phyloP scores from a whole-genome alignment of 306 rosid genomes.

The Spatholobus suberectus region DNA sequence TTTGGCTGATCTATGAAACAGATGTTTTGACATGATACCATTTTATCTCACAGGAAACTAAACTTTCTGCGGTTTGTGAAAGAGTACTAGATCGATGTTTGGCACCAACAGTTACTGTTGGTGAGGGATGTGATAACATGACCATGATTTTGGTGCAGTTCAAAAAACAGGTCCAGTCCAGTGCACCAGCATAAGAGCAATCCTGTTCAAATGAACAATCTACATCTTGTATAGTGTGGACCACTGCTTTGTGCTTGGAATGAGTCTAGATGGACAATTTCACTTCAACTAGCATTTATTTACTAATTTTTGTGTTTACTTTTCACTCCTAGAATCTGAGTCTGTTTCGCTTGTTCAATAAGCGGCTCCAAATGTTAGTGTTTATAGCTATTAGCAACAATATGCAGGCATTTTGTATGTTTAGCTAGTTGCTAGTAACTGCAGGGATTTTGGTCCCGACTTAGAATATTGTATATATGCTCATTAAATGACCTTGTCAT shows the following conservation, averaged over 20 bases:
- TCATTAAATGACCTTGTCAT: not conserved
- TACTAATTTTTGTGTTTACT: not conserved
- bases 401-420: not conserved
- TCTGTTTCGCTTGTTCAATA: slow-evolving; percentile 14
- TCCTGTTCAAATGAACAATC: slow-evolving; percentile 38
- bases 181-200: slow-evolving; percentile 41
- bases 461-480: not conserved
- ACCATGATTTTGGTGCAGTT: slow-evolving; percentile 92
- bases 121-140: slow-evolving; percentile 97
- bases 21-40: slow-evolving; percentile 23
- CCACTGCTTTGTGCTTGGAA: slow-evolving; percentile 12
- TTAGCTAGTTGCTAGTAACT: slow-evolving; percentile 1
- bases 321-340: slow-evolving; percentile 8
- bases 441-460: not conserved
- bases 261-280: not conserved
- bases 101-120: slow-evolving; percentile 78
- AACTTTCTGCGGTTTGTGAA: slow-evolving; percentile 77
- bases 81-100: slow-evolving; percentile 81
- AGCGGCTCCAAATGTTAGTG: not conserved
- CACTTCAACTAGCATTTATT: not conserved
- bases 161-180: slow-evolving; percentile 54
- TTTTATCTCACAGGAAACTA: slow-evolving; percentile 66
- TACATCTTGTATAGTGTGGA: slow-evolving; percentile 38
- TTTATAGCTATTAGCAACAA: slow-evolving; percentile 7
- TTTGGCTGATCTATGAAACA: not conserved